A percentile compares a stretch with the other conserved stretches of the same genome.
Evolutionary conservation across 768 basidiomycete species (phyloP).

Genomic region (Lentinula sp.): DNA sequence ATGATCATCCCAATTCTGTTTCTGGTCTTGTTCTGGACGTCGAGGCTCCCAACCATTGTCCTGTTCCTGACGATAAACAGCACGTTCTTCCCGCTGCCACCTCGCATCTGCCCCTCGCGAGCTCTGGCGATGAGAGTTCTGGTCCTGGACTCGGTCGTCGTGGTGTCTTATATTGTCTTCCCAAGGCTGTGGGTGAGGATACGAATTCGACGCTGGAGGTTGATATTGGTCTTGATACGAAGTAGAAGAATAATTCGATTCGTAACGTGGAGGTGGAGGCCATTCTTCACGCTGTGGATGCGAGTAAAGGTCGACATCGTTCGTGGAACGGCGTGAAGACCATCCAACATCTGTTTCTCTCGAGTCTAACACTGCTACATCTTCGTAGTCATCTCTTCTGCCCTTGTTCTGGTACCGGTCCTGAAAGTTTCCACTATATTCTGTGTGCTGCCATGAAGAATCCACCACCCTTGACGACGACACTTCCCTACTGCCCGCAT

Average conservation of each 20-base stretch:
- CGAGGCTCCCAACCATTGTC: conserved; percentile 52
- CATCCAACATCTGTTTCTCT: conserved; percentile 43
- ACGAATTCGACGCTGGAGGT: conserved; percentile 28
- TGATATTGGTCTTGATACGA: conserved; percentile 44
- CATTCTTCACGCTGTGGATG: conserved; percentile 38
- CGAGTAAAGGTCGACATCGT: conserved; percentile 32
- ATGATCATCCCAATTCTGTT: conserved; percentile 20
- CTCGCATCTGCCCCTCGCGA: conserved; percentile 25
- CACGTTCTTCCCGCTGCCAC: conserved; percentile 33
- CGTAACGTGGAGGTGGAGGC: conserved; percentile 40
- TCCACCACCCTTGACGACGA: conserved; percentile 42
- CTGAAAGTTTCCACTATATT: conserved; percentile 40
- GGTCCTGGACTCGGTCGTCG: conserved; percentile 21
- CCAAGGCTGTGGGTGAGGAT: conserved; percentile 31
- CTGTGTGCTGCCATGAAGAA: conserved; percentile 42
- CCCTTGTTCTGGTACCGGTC: conserved; percentile 44
- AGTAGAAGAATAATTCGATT: conserved; percentile 33
- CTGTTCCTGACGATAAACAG: conserved; percentile 29
- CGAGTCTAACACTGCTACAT: conserved; percentile 20
- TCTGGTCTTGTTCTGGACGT: conserved; percentile 40
- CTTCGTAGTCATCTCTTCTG: conserved; percentile 45
- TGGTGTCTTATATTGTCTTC: conserved; percentile 35
- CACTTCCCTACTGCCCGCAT: conserved; percentile 39
- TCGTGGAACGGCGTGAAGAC: conserved; percentile 19
- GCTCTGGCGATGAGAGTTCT: conserved; percentile 31